A percentile compares a stretch with the other conserved stretches of the same genome.
Conservation (phyloP, 1,139 yeast species). For the Meyerozyma athensensis region DNA sequence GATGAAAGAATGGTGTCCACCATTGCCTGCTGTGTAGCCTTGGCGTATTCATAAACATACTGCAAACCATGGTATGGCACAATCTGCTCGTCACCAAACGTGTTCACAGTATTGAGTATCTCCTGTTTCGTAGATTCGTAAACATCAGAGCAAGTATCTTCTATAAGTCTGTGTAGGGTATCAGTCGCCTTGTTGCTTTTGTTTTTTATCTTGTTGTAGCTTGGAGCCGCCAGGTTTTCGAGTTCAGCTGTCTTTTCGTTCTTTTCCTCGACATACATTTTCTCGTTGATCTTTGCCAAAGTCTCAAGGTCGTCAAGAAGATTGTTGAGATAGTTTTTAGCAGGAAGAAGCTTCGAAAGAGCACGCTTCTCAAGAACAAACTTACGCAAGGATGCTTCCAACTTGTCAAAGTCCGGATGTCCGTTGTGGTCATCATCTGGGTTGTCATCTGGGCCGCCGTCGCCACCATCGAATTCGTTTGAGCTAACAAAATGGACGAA, state of each 20-base stretch:
- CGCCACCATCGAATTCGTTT: constrained; percentile 29
- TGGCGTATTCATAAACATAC: constrained; percentile 67
- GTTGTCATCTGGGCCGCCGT: constrained; percentile 23
- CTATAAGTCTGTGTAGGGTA: constrained; percentile 58
- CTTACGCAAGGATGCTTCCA: constrained; percentile 80
- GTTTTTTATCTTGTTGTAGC: constrained; percentile 49
- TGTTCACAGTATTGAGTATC: constrained; percentile 49
- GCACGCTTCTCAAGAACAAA: constrained; percentile 89
- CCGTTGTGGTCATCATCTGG: constrained; percentile 25
- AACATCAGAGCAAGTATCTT: constrained; percentile 50
- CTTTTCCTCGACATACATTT: constrained; percentile 47
- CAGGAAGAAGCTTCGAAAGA: constrained; percentile 85
- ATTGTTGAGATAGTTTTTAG: constrained; percentile 75
- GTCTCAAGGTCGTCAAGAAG: constrained; percentile 60
- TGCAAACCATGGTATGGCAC: constrained; percentile 59
- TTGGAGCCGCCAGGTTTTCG: constrained; percentile 52
- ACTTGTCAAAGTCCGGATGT: constrained; percentile 70
- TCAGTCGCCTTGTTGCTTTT: constrained; percentile 56
- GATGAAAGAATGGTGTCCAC: constrained; percentile 58
- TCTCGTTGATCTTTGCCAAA: constrained; percentile 58
- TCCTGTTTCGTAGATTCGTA: constrained; percentile 57
- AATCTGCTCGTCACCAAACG: constrained; percentile 55
- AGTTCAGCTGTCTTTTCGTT: constrained; percentile 44
- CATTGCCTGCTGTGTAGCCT: constrained; percentile 63
- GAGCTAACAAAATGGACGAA: constrained; percentile 95